Evolutionary conservation across 2,329 filamentous ascomycete species (phyloP), one percentile per base, ranked within the genome.

Genomic region (Alternaria dauci): DNA sequence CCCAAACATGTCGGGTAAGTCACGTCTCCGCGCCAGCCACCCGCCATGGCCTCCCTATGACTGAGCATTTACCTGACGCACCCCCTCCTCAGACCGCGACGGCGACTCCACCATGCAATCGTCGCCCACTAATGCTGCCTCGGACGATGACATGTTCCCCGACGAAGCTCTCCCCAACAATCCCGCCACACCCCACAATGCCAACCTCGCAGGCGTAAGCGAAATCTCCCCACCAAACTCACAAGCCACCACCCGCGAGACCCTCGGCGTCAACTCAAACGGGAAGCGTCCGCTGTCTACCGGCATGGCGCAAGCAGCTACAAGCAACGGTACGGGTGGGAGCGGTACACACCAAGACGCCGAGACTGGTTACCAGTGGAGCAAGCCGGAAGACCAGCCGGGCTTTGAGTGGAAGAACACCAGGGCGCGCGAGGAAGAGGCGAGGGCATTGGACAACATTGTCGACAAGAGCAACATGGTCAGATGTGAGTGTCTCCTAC

Each of bases 21-120:
- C 26, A 39, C 9, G 20, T 12, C 14, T 20, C 16, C 46, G 9
- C 20, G 32, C 30, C 39, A 48, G 39, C 8, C 26, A 26, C 52
- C 42, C 42, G 46, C 41, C 50, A 70, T 71, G 66, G n/a, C 60
- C 18, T 43, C 25, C 59, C 66, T 62, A 42, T 62, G 59, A 41
- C 42, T 6, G 23, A 57, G 59, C 53, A 28, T 38, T 18, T 25
- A 53, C 47, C 65, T 69, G 46, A 66, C 66, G 26, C 20, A 23
- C 20, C 20, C 59, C 69, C 54, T 63, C 64, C 25, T 39, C 67
- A 83, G 84, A 87, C 70, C 74, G 70, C 67, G 85, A 86, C 74
- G 84, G 84, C 44, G 85, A 87, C 77, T 85, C 83, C 30, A 83
- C 83, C 61, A 87, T 87, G 85, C 80, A 82, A 62, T 85, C 83